phyloP scores from a whole-genome alignment of 164 flowering plant genomes.

The Saururus chinensis region DNA sequence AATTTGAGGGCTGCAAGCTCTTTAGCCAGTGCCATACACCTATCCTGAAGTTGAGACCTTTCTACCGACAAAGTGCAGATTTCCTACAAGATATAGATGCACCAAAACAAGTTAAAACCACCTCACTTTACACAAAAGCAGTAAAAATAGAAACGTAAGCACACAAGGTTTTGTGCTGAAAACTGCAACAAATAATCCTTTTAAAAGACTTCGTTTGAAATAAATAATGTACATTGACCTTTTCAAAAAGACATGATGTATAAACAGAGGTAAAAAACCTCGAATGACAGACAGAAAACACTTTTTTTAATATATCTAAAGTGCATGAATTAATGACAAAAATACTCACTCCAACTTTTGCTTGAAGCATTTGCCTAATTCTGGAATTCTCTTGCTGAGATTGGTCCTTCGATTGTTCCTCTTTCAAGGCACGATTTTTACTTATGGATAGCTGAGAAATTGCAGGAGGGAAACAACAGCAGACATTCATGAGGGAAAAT shows the following conservation, averaged over 20 bases:
- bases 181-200: not conserved
- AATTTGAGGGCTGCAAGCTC: conserved; percentile 83
- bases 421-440: conserved; percentile 42
- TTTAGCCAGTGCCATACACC: conserved; percentile 72
- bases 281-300: too few relatives aligned
- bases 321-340: not conserved
- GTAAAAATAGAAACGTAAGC: not conserved
- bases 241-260: too few relatives aligned
- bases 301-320: too few relatives aligned
- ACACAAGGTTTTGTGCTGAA: not conserved
- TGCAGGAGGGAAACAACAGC: conserved; percentile 4
- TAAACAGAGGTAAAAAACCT: too few relatives aligned
- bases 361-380: conserved; percentile 31
- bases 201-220: too few relatives aligned
- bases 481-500: not conserved
- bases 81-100: conserved; percentile 35
- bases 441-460: conserved; percentile 37
- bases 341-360: conserved; percentile 47
- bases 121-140: not conserved
- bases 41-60: conserved; percentile 52
- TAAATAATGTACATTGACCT: too few relatives aligned
- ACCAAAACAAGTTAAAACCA: not conserved
- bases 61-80: conserved; percentile 37
- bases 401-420: conserved; percentile 34
- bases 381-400: conserved; percentile 35